These are phyloP conservation scores for Anthracocystis panici-leucophaei DNA, from an alignment of 1,284 basidiomycete species.

Conservation along the genomic window DNA sequence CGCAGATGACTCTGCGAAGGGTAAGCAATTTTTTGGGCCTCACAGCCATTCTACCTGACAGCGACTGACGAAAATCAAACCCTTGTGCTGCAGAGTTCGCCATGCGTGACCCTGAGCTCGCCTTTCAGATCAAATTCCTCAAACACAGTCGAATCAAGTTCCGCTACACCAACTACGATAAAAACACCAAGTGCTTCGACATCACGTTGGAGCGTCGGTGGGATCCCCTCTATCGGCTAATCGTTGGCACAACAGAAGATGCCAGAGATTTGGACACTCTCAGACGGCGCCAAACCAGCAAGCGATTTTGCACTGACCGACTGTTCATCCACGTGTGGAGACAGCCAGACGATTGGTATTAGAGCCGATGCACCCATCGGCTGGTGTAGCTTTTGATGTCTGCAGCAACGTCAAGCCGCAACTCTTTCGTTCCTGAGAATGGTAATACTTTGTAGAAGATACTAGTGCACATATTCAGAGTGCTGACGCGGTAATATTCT, in stretches of 20 bases:
- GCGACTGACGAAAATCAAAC: too few species aligned
- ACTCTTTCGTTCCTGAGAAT: too few species aligned
- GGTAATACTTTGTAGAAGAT: too few species aligned
- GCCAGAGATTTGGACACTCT: conserved; percentile 10
- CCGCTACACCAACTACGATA: conserved; percentile 21
- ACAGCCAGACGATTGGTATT: background rate
- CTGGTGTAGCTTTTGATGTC: background rate
- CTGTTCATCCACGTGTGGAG: background rate
- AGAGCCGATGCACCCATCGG: background rate
- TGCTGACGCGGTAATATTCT: too few species aligned
- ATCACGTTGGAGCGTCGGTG: background rate
- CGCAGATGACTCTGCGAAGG: too few species aligned
- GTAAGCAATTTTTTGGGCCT: too few species aligned
- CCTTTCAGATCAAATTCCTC: conserved; percentile 15
- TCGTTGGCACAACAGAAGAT: conserved; percentile 2
- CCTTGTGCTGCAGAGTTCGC: conserved; percentile 9
- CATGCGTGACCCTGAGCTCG: background rate
- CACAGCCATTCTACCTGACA: too few species aligned
- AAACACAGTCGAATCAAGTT: background rate
- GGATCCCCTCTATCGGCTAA: background rate
- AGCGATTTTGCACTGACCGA: conserved; percentile 3
- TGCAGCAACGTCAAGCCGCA: too few species aligned
- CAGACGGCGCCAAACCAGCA: background rate
- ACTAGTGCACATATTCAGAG: too few species aligned
- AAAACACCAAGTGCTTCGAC: conserved; percentile 7